Evolutionary conservation across 768 basidiomycete species (phyloP), one percentile per base, ranked within the genome.

Genomic region (Collybia sordida): DNA sequence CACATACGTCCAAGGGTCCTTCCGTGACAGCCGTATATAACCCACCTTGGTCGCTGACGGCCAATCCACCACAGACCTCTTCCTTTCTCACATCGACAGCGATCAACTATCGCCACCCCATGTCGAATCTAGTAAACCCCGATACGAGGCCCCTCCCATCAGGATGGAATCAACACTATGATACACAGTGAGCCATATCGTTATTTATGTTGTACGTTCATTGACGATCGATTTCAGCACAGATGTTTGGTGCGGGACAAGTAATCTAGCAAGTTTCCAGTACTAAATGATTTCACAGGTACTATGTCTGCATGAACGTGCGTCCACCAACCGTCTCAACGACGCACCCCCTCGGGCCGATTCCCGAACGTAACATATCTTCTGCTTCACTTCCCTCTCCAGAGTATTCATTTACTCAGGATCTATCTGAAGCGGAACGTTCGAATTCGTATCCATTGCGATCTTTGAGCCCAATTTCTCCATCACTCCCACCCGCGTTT

Each of bases 161-260:
- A 22, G 59, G 59, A 12, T 60, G 57, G 59, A 51, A 48, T 27
- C 50, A 58, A 23, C 54, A 58, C 43, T 58, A 56, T 41, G 57
- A 60, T 53, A 24, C 49, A 18, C 47, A 44, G 59, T 60, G 39
- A 52, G 59, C 42, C 36, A 37, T 19, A n/a, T 47, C 11, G 12
- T 23, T 43, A 28, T 31, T 3, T 14, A 31, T 14, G 14, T 14
- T 31, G 14, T 12, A 31, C 14, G 14, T 31, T 11, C 9, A 31
- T 31, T 31, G 31, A 31, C 11, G 27, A 25, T 22, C 7, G 7
- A 45, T 11, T 21, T 23, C 23, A 19, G 23, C 6, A 31, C 15
- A 6, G 22, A 31, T 27, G 9, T 23, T 31, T 27, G 28, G 27
- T 23, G 36, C 19, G 36, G 22, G 9, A 19, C 12, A 21, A 50